Evolutionary conservation across 2,329 filamentous ascomycete species (phyloP).

Genomic region (Calonectria crousiana): DNA sequence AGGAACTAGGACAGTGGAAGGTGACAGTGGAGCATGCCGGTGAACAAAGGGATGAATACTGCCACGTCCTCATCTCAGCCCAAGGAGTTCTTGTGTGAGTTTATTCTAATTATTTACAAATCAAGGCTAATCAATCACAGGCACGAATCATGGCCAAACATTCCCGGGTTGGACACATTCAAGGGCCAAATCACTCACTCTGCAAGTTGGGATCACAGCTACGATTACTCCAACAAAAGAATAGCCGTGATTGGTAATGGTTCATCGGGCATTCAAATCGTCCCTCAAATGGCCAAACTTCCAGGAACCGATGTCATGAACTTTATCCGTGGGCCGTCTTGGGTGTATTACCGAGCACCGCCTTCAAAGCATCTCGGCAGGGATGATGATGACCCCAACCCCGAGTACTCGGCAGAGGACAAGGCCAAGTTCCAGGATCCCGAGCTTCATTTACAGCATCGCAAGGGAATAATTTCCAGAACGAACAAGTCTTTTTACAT

Average conservation of each 20-base stretch:
- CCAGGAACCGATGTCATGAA: slow-evolving; percentile 47
- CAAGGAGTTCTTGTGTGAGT: slow-evolving; percentile 40
- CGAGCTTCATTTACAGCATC: slow-evolving; percentile 62
- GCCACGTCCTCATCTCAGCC: slow-evolving; percentile 36
- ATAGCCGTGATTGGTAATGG: slow-evolving; percentile 40
- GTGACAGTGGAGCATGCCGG: slow-evolving; percentile 35
- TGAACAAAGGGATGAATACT: slow-evolving; percentile 32
- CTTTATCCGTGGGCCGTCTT: slow-evolving; percentile 50
- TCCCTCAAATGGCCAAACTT: slow-evolving; percentile 42
- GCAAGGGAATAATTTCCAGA: slow-evolving; percentile 50
- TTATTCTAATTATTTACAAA: rapidly evolving
- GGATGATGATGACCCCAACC: slow-evolving; percentile 46
- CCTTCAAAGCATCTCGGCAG: slow-evolving; percentile 46
- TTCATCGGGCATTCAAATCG: slow-evolving; percentile 38
- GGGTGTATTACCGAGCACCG: slow-evolving; percentile 51
- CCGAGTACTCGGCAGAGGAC: slow-evolving; percentile 51
- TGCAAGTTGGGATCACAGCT: slow-evolving; percentile 35
- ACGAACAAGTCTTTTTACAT: slow-evolving; percentile 53
- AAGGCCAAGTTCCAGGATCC: slow-evolving; percentile 65
- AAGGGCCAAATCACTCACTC: slow-evolving; percentile 37
- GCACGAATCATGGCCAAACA: slow-evolving; percentile 38
- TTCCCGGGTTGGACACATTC: slow-evolving; percentile 35
- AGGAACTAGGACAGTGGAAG: slow-evolving; percentile 37
- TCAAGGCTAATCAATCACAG: not conserved
- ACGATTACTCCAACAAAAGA: slow-evolving; percentile 36